Evolutionary conservation across 1,139 yeast genomes (phyloP), one percentile per base, ranked within the genome.

Genomic region (Yamadazyma friedrichii): DNA sequence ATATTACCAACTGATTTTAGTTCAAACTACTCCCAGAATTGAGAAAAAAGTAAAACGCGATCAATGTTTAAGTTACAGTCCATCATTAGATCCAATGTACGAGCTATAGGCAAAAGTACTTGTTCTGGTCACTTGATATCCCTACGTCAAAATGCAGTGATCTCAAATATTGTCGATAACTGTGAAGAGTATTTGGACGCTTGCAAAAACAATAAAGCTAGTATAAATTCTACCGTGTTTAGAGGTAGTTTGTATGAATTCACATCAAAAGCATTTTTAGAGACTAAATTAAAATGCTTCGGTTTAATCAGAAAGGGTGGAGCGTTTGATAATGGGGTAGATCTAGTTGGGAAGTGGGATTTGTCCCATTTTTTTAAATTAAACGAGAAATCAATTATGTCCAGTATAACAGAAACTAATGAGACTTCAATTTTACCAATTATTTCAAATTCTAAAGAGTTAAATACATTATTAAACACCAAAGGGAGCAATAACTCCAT

Each of bases 191-290:
- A 68, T 41, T 55, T 70, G 26, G 43, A 52, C 10, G 57, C 64
- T 40, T 69, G 74, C 47, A 47, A 49, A 33, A 22, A 24, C 3
- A 59, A 56, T 34, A 45, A 52, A 8, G 41, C 60, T 4, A 55
- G 57, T 40, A 39, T 59, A 2, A 47, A 45, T 5, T 56, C 86
- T 0, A 68, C 82, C 0, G 80, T 76, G 0, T 84, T 84, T 54
- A 67, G 71, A 48, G 95, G 95, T 1, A 82, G 87, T 1, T 55
- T 85, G 6, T 87, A 85, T 53, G 95, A 87, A 52, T 64, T 80
- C 33, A 65, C 77, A 1, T 69, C 79, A 27, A 70, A 76, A 54
- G 64, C 75, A 37, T 70, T 75, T 48, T 61, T 84, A 2, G 60
- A 66, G 40, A 42, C 61, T 2, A 56, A 65, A 36, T 59, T 82